These are phyloP conservation scores for Xylaria sp. DNA, from an alignment of 2,329 filamentous ascomycete species.

Conservation along the genomic window DNA sequence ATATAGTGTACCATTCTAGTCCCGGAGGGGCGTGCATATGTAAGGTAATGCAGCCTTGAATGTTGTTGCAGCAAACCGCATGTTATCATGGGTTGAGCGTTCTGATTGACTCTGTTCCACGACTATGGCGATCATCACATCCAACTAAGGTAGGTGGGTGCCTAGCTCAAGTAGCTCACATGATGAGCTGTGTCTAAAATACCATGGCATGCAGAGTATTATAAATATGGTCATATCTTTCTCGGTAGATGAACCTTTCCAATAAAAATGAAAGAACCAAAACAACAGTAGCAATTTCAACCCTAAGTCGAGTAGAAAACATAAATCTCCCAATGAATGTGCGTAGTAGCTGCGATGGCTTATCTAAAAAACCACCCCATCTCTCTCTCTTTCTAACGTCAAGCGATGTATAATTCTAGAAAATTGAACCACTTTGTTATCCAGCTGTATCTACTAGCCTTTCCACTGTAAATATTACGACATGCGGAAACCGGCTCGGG, in stretches of 20 bases:
- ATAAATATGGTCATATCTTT: not conserved
- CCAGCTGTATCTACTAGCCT: not conserved
- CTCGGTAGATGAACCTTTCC: not conserved
- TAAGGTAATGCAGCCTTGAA: constrained; percentile 1
- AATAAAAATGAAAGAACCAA: constrained; percentile 2
- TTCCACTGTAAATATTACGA: constrained; percentile 10
- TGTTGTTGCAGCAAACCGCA: not conserved
- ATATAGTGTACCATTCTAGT: not conserved
- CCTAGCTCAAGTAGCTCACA: not conserved
- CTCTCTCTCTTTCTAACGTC: not conserved
- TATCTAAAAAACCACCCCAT: not conserved
- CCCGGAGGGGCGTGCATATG: not conserved
- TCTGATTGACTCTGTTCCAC: not conserved
- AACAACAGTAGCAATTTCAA: not conserved
- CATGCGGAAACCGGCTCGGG: constrained; percentile 20
- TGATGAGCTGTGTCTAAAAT: not conserved
- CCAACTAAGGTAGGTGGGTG: not conserved
- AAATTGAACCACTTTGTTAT: not conserved
- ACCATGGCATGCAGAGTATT: not conserved
- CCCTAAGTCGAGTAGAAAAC: not conserved
- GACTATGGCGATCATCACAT: constrained; percentile 6
- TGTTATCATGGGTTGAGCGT: not conserved
- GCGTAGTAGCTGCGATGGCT: not conserved
- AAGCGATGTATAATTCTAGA: constrained; percentile 2
- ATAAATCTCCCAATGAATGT: not conserved